Base-by-base conservation (phyloP, 106 monocot species). In the Allium sativum region DNA sequence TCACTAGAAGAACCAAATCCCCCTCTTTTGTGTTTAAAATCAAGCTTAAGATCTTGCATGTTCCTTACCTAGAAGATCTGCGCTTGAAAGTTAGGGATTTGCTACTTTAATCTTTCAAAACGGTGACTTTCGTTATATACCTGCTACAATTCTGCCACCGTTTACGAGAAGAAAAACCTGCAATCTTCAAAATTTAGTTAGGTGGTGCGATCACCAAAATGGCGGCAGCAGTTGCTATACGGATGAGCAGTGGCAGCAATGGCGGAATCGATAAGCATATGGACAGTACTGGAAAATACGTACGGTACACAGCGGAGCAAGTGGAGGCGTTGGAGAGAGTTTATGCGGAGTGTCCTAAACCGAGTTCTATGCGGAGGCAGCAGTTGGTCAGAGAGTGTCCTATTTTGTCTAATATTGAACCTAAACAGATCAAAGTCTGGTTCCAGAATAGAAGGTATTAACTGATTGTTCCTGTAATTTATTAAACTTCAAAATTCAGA, bases 361-460 rank as follows among this genome's bases (percentile, higher is more conserved):
- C 93, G 4, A 93, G 80, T 53, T 93, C 93, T 9, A 58, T 76
- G 42, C 73, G 90, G 55, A 69, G 90, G 13, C 94, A 94, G 70
- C 90, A 89, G 81, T 80, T 94, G 40, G 74, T 94, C 54, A 59
- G 90, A 4, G 89, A 94, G 59, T 86, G 83, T 45, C 81, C 81
- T 12, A 89, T 94, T 22, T 77, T 94, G 12, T 60, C 81, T 17
- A 83, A 94, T 46, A 84, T 94, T 10, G 90, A 86, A 66, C 90
- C 90, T 54, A 93, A 81, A 62, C 93, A 93, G 71, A 93, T 93
- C 76, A 93, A 93, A 52, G 93, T 93, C 46, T 93, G 93, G 93
- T 93, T 93, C 48, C 93, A 93, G 72, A 93, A 93, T 48, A 66
- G 93, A 46, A 82, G 93, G 93, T 88, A 73, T 62, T 44, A 12